Percentiles rank a stretch among this genome's conserved stretches.
These are phyloP conservation scores for Penicillium sp. DNA, from an alignment of 2,329 filamentous ascomycete genomes.

Conservation along the genomic window DNA sequence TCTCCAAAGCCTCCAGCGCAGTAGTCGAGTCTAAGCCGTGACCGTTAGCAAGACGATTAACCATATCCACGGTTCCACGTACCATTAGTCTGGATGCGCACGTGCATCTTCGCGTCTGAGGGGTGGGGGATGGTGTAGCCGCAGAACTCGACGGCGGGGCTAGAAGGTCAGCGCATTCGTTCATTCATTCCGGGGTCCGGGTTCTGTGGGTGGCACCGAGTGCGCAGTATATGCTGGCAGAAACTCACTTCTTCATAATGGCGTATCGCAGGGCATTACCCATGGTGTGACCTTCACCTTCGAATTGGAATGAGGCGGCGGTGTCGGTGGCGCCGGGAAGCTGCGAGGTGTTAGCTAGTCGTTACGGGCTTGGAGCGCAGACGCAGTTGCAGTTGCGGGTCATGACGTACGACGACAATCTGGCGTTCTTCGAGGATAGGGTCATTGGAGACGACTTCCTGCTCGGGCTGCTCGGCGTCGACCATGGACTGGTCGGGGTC, in stretches of 20 bases:
- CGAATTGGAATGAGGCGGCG: constrained; percentile 92
- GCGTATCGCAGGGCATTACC: constrained; percentile 93
- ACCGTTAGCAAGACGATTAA: neutral
- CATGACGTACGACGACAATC: constrained; percentile 60
- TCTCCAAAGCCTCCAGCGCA: constrained; percentile 83
- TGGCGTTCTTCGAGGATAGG: constrained; percentile 49
- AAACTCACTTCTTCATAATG: constrained; percentile 93
- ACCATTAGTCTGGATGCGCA: constrained; percentile 97
- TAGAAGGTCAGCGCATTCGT: constrained; percentile 41
- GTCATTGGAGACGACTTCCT: constrained; percentile 10
- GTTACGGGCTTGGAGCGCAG: neutral
- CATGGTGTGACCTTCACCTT: constrained; percentile 90
- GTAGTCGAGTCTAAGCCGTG: constrained; percentile 67
- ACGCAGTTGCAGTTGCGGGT: neutral
- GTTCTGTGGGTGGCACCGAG: too few relatives aligned
- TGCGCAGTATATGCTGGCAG: neutral
- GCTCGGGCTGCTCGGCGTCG: constrained; percentile 29
- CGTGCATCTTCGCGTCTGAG: constrained; percentile 93
- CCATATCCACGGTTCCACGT: constrained; percentile 35
- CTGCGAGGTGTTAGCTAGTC: constrained; percentile 48
- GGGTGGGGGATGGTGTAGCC: constrained; percentile 98
- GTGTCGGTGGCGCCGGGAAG: constrained; percentile 80
- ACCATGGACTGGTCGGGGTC: constrained; percentile 43
- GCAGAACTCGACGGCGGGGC: constrained; percentile 95
- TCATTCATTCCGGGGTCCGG: too few relatives aligned